phyloP scores from a whole-genome alignment of 1,139 yeast genomes.

The Suhomyces taliae region DNA sequence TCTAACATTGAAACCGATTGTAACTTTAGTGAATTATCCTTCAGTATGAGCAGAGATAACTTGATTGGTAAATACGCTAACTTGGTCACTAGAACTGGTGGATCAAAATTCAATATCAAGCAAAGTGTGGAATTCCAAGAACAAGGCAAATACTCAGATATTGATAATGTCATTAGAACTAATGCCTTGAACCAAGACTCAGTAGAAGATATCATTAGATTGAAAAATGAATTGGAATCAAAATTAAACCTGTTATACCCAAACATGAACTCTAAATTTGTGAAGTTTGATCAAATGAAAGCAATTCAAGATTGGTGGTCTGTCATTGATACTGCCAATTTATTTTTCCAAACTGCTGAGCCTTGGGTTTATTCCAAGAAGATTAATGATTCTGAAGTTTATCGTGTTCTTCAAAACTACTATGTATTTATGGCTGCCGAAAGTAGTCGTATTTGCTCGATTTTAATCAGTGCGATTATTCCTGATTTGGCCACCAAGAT shows the following conservation, averaged over 20 bases:
- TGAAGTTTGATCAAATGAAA: constrained; percentile 52
- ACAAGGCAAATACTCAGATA: constrained; percentile 23
- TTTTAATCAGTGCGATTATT: constrained; percentile 68
- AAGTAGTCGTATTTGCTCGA: constrained; percentile 63
- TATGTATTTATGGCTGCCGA: constrained; percentile 70
- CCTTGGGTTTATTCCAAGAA: constrained; percentile 54
- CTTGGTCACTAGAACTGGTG: constrained; percentile 70
- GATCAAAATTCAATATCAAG: constrained; percentile 62
- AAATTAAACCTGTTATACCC: constrained; percentile 22
- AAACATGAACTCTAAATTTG: constrained; percentile 44
- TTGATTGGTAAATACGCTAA: constrained; percentile 85
- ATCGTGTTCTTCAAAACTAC: constrained; percentile 41
- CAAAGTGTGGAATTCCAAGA: constrained; percentile 35
- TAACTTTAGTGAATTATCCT: constrained; percentile 65
- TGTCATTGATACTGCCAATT: constrained; percentile 61
- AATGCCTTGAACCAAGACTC: constrained; percentile 14
- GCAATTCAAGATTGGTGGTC: constrained; percentile 68
- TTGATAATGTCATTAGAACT: constrained; percentile 23
- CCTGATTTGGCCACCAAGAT: constrained; percentile 61
- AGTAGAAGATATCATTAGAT: constrained; percentile 17
- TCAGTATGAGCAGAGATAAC: constrained; percentile 58
- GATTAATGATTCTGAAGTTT: constrained; percentile 26
- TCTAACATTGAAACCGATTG: constrained; percentile 77
- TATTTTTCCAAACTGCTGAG: constrained; percentile 55
- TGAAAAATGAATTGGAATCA: constrained; percentile 19